These are phyloP conservation scores for Tricladium varicosporioides DNA, from an alignment of 2,329 filamentous ascomycete genomes.

Conservation along the genomic window DNA sequence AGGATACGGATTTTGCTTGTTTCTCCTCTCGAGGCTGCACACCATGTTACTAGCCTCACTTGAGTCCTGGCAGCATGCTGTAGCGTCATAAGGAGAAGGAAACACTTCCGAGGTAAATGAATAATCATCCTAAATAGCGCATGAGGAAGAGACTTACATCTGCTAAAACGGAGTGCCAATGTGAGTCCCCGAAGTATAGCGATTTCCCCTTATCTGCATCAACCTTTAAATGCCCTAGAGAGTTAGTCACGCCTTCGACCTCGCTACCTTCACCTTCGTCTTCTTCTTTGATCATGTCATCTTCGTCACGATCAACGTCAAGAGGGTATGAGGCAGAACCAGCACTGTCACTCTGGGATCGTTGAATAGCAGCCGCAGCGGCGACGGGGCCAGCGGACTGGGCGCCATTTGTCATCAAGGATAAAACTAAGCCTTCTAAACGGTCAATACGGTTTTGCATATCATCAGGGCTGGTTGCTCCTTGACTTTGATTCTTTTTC, in stretches of 20 bases:
- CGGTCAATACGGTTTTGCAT: constrained; percentile 99
- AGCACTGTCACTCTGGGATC: constrained; percentile 36
- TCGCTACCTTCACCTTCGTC: constrained; percentile 64
- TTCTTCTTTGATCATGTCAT: constrained; percentile 55
- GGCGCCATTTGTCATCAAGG: constrained; percentile 88
- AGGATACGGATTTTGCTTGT: no score
- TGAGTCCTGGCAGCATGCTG: no score
- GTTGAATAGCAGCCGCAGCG: constrained; percentile 44
- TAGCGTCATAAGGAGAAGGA: no score
- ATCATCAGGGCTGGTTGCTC: constrained; percentile 73
- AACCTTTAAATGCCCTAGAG: constrained; percentile 79
- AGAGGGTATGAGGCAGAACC: constrained; percentile 26
- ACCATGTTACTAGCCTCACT: no score
- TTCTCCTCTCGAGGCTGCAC: no score
- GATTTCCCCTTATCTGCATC: constrained; percentile 73
- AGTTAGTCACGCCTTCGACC: constrained; percentile 67
- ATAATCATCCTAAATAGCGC: background rate
- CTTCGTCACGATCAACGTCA: constrained; percentile 54
- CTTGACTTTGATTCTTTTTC: constrained; percentile 70
- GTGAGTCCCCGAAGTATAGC: constrained; percentile 77
- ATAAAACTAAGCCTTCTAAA: constrained; percentile 86
- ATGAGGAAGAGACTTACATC: constrained; percentile 48
- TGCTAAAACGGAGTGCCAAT: constrained; percentile 77
- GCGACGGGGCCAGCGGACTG: constrained; percentile 60
- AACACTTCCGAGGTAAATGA: background rate